Base-by-base conservation (phyloP, 352 stramenopile genomes). In the Phytophthora ohioensis region DNA sequence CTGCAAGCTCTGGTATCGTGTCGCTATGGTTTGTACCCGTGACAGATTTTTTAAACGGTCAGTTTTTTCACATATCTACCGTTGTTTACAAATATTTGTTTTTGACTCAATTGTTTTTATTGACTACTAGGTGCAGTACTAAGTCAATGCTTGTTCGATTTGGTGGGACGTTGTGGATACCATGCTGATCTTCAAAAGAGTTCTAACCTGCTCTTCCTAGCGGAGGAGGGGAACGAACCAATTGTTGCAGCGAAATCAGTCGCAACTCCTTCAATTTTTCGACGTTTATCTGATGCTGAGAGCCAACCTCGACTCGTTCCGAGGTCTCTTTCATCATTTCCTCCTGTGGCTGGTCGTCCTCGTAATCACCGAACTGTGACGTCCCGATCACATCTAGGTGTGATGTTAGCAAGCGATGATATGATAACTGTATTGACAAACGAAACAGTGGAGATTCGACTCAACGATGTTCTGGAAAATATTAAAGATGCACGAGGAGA, bases 151-250 rank as follows among this genome's bases (percentile, higher is more conserved):
- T 52, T 57, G 12, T 78, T 76, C 46, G 67, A 75, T 39, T 49
- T 64, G 12, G 75, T 63, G 47, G 76, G 60, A 4, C 69, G 67
- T 7, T 81, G 74, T 30, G 69, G 76, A n/a, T 84, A 73, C 5
- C 56, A 80, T 17, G 73, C 64, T 4, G 74, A 84, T 52, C 49
- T 84, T 36, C 57, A 55, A 30, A 7, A 31, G 15, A 61, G 30
- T 27, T 54, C 56, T 1, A 52, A 57, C 15, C 17, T 76, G 34
- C 27, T 81, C 5, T 81, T 81, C 46, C 56, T 76, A 17, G 56
- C 64, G n/a, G 76, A 80, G 35, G 64, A 76, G 10, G 39, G 46
- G 3, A 67, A 48, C 27, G 67, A 75, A 27, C 46, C 5, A 8
- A 71, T 70, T 57, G 41, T 75, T 11, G 41, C 47, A 46, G 67